Evolutionary conservation across 1,284 basidiomycete genomes (phyloP).

Genomic region (Ceratobasidium theobromae): DNA sequence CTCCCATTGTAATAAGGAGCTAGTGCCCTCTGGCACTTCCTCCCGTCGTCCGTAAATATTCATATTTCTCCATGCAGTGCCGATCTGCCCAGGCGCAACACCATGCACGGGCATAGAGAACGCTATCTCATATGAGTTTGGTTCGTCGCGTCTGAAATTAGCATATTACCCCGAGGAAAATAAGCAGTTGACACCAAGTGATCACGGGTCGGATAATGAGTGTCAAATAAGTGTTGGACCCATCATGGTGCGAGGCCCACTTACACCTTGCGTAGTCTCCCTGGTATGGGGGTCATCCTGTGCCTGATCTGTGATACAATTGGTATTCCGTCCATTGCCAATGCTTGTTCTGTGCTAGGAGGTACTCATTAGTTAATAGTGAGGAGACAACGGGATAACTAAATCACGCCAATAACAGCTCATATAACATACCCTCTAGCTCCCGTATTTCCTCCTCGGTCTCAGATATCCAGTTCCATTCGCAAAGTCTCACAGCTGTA

Average conservation of each 20-base stretch:
- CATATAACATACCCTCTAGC: background rate
- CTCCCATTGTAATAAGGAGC: too few species aligned
- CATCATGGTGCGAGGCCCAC: too few species aligned
- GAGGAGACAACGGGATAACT: background rate
- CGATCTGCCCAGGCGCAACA: constrained; percentile 80
- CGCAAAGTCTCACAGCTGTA: constrained; percentile 48
- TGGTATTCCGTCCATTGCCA: constrained; percentile 48
- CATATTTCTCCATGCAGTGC: constrained; percentile 68
- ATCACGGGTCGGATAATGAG: too few species aligned
- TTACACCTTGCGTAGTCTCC: constrained; percentile 50
- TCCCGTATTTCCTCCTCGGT: constrained; percentile 40
- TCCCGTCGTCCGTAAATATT: too few species aligned
- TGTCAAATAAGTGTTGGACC: too few species aligned
- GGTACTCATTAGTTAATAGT: constrained; percentile 38
- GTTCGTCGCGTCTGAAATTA: too few species aligned
- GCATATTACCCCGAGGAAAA: too few species aligned
- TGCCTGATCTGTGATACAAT: constrained; percentile 71
- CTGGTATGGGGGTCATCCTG: constrained; percentile 52
- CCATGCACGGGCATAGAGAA: constrained; percentile 66
- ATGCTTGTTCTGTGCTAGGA: constrained; percentile 51
- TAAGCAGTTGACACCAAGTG: constrained; percentile 29
- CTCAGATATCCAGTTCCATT: constrained; percentile 78
- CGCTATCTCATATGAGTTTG: constrained; percentile 46
- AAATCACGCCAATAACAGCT: too few species aligned
- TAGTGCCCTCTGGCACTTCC: too few species aligned